phyloP scores from a whole-genome alignment of 2,329 filamentous ascomycete genomes.

The Colletotrichum liaoningense region DNA sequence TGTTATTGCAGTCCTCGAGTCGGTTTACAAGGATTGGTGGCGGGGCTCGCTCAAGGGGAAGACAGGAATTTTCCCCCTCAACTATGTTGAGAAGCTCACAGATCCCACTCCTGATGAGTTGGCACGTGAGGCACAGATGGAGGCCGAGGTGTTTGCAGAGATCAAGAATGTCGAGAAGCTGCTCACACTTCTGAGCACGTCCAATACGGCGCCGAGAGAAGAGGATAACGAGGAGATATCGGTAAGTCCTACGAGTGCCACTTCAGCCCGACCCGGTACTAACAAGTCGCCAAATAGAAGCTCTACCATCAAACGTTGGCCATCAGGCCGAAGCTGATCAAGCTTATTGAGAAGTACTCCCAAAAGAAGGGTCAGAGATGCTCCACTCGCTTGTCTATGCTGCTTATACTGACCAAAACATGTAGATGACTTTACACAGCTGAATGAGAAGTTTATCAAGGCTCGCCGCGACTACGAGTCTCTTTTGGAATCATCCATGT shows the following conservation, averaged over 20 bases:
- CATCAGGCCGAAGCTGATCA: conserved; percentile 96
- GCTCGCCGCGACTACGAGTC: conserved; percentile 96
- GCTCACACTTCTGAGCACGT: conserved; percentile 90
- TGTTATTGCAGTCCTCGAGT: conserved; percentile 96
- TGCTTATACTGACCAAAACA: background rate
- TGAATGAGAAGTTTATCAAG: conserved; percentile 99
- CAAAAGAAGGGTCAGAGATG: conserved; percentile 88
- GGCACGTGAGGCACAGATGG: conserved; percentile 96
- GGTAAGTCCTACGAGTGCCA: conserved; percentile 54
- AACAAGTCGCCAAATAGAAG: conserved; percentile 58
- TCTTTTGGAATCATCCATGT: conserved; percentile 96
- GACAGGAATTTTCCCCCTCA: conserved; percentile 97
- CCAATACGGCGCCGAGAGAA: conserved; percentile 80
- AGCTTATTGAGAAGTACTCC: conserved; percentile 98
- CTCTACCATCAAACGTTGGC: conserved; percentile 92
- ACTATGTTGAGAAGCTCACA: conserved; percentile 97
- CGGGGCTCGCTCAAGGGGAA: conserved; percentile 93
- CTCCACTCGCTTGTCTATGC: background rate
- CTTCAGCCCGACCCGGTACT: background rate
- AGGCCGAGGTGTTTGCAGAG: conserved; percentile 75
- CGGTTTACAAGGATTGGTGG: conserved; percentile 99
- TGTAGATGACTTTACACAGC: conserved; percentile 94
- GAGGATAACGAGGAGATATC: conserved; percentile 98
- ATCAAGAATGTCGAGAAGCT: conserved; percentile 76
- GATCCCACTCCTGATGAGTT: conserved; percentile 95